Base-by-base conservation (phyloP, 495 filamentous ascomycete genomes). In the Daldinia decipiens region DNA sequence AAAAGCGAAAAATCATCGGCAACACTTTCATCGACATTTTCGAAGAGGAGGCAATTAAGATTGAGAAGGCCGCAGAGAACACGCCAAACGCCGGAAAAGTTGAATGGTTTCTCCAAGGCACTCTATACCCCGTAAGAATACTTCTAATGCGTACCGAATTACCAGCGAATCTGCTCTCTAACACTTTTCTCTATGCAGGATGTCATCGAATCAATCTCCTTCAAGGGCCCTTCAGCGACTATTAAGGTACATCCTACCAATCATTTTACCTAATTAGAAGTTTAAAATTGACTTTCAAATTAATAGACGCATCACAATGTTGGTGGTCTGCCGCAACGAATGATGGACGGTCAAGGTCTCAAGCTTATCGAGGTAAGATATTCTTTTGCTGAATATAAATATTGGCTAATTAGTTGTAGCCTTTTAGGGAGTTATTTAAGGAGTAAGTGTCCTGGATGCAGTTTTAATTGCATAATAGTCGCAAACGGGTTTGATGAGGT, bases 1-100 rank as follows among this genome's bases (percentile, higher is more conserved):
- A 89, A 80, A 99, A 99, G 86, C 87, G 95, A 29, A 98, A 95
- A 82, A 88, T 98, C 73, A 98, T 99, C 74, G 95, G 93, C 32
- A 84, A 83, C 65, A 90, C 86, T 21, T 90, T 94, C 79, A 98
- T 98, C 74, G 93, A 97, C 67, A 80, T 97, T 24, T 98, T 97
- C 79, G 89, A 97, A 77, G 84, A 89, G 32, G 89, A 92, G 65
- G 94, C 93, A 17, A 85, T 89, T 68, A 86, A 89, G 76, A 93
- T 97, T 34, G 90, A 92, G 74, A 84, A 82, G 59, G 87, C 83
- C 59, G 90, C 91, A 4, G 87, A 84, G 43, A 82, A 86, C 72
- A 86, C 88, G 8, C 77, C 82, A 3, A 82, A 82, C 36, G 87
- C 87, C 9, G 92, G 90, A 5, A 85, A 90, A 62, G 90, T 97